Evolutionary conservation across 2,329 filamentous ascomycete species (phyloP), one percentile per base, ranked within the genome.

Genomic region (Botrytis squamosa): DNA sequence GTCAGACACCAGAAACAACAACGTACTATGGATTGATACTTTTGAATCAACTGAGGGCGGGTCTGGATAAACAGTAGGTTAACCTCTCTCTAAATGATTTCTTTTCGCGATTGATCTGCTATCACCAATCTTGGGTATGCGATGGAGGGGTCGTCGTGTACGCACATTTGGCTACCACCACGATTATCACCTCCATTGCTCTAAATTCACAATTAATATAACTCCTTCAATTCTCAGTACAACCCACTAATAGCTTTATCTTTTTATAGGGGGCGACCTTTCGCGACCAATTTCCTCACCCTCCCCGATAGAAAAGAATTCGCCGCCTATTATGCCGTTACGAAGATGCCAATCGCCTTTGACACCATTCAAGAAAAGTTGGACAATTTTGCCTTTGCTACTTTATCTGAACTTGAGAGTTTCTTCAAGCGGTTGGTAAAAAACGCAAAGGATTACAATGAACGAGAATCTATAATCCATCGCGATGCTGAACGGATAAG

Each of bases 361-460:
- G 88, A 91, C 77, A 91, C 88, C 2, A 91, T 97, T 75, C 92
- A 97, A 84, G 85, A 86, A 64, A 95, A 93, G 82, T 86, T 97
- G 69, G 87, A 89, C 70, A 86, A 88, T 68, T 85, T 88, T 78
- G 88, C 90, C 76, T 97, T 97, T 80, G 81, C 87, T 22, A 92
- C 84, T 70, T 86, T 97, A 67, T 90, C 93, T 9, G 87, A 91
- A 68, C 85, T 97, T 20, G 94, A 97, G 82, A 91, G 92, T 80
- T 95, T 95, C 81, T 88, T 95, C 80, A 97, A 96, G 85, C 91
- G 94, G 76, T 92, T 97, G 87, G 92, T 97, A 72, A 88, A 90
- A 76, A 97, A 97, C 80, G 93, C 93, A 52, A 97, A 97, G 82
- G 90, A 93, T 71, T 96, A 90, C 83, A 95, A 95, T 80, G 87